Conservation (phyloP, 139 green algal species). For the Nannochloris sp. region DNA sequence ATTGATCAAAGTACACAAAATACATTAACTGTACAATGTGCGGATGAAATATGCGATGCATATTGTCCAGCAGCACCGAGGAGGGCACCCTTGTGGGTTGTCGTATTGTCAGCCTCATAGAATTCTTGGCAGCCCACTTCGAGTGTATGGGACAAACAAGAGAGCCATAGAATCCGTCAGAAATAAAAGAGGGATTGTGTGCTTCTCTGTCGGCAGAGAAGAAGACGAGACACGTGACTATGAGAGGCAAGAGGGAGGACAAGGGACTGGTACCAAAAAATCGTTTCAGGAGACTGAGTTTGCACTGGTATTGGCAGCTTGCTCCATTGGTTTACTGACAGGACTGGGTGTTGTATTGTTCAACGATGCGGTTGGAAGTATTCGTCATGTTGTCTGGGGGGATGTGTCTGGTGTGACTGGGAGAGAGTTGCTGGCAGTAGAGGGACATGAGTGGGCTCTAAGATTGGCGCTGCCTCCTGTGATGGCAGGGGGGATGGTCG, state of each 20-base stretch:
- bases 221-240: not conserved
- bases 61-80: too few species aligned
- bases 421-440: slow-evolving; percentile 2
- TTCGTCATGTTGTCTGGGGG: slow-evolving; percentile 28
- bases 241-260: not conserved
- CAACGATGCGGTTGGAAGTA: slow-evolving; percentile 36
- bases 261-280: not conserved
- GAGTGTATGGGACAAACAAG: too few species aligned
- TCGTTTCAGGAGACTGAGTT: slow-evolving; percentile 33
- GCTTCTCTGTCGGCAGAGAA: too few species aligned
- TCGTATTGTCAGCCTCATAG: too few species aligned
- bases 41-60: too few species aligned
- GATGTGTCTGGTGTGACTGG: slow-evolving; percentile 8
- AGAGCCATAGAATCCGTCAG: too few species aligned
- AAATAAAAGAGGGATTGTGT: too few species aligned
- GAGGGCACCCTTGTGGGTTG: too few species aligned
- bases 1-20: too few species aligned
- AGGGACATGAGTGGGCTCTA: slow-evolving; percentile 13
- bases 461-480: slow-evolving; percentile 23
- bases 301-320: slow-evolving; percentile 35
- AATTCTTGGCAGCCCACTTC: too few species aligned
- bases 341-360: slow-evolving; percentile 42
- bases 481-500: slow-evolving; percentile 18
- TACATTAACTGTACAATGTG: too few species aligned
- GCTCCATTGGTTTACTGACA: slow-evolving; percentile 33